Conservation (phyloP, 306 rosid species). For the Astragalus glycyphyllos region DNA sequence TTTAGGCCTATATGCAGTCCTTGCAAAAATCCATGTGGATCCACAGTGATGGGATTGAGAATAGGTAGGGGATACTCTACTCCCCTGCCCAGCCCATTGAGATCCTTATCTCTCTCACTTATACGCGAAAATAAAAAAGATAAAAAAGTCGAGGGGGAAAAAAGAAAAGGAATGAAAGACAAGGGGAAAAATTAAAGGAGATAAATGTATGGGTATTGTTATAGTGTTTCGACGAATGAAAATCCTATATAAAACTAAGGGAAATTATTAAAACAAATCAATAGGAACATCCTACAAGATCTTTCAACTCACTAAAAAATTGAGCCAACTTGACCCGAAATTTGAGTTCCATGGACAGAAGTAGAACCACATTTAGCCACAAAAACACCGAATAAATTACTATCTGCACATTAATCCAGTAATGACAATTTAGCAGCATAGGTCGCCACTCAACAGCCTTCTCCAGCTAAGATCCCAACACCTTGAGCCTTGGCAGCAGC, state of each 20-base stretch:
- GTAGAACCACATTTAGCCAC: conserved; percentile 25
- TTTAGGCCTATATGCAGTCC: no score
- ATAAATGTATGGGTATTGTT: background rate
- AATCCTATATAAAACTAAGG: conserved; percentile 24
- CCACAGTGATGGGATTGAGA: no score
- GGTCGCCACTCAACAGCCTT: background rate
- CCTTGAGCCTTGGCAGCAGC: conserved; percentile 79
- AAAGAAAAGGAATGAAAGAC: background rate
- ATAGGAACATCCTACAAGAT: conserved; percentile 33
- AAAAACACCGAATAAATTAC: conserved; percentile 36
- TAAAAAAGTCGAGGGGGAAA: background rate
- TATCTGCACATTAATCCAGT: conserved; percentile 60
- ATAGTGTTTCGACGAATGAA: background rate
- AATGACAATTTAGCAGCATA: conserved; percentile 23
- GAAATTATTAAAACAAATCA: conserved; percentile 17
- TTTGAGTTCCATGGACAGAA: conserved; percentile 47
- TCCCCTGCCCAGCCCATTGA: no score
- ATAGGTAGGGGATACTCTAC: no score
- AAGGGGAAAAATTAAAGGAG: background rate
- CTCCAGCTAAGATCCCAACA: conserved; percentile 58
- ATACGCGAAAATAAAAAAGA: background rate
- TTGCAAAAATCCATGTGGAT: no score
- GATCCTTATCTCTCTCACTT: no score
- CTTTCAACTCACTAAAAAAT: conserved; percentile 35
- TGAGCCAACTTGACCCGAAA: conserved; percentile 42